phyloP scores from a whole-genome alignment of 371 early-diverging fungal species.

The Paramicrosporidium saccamoebae region DNA sequence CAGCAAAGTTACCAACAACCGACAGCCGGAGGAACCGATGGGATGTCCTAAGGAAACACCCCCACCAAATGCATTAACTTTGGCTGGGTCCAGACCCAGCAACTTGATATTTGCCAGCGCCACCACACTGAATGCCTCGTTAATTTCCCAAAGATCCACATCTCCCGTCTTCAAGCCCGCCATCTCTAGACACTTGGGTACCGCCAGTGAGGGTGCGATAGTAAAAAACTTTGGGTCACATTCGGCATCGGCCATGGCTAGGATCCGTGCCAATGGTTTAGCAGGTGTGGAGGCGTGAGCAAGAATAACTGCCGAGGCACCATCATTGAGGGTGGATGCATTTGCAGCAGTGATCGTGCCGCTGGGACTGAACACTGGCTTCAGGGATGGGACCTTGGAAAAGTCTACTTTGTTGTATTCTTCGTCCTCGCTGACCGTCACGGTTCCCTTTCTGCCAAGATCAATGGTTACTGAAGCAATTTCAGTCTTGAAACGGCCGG shows the following conservation, averaged over 20 bases:
- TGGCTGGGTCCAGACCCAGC: slow-evolving; percentile 24
- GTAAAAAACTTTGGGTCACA: slow-evolving; percentile 68
- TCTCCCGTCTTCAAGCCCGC: slow-evolving; percentile 35
- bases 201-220: slow-evolving; percentile 62
- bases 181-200: slow-evolving; percentile 45
- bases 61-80: slow-evolving; percentile 59
- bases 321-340: slow-evolving; percentile 71
- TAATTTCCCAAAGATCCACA: slow-evolving; percentile 50
- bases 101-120: slow-evolving; percentile 44
- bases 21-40: slow-evolving; percentile 57
- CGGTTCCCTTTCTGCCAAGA: slow-evolving; percentile 30
- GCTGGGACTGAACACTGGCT: slow-evolving; percentile 20
- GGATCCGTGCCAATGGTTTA: slow-evolving; percentile 42
- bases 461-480: slow-evolving; percentile 47
- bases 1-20: slow-evolving; percentile 54
- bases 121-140: slow-evolving; percentile 82
- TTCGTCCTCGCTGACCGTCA: slow-evolving; percentile 38
- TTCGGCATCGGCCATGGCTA: slow-evolving; percentile 42
- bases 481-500: slow-evolving; percentile 37
- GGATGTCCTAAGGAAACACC: slow-evolving; percentile 79
- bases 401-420: slow-evolving; percentile 40
- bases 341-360: slow-evolving; percentile 85
- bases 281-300: slow-evolving; percentile 40
- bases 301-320: slow-evolving; percentile 73
- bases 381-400: slow-evolving; percentile 14